These are phyloP conservation scores for Myxozyma sirexii DNA, from an alignment of 805 yeast genomes.

Conservation along the genomic window DNA sequence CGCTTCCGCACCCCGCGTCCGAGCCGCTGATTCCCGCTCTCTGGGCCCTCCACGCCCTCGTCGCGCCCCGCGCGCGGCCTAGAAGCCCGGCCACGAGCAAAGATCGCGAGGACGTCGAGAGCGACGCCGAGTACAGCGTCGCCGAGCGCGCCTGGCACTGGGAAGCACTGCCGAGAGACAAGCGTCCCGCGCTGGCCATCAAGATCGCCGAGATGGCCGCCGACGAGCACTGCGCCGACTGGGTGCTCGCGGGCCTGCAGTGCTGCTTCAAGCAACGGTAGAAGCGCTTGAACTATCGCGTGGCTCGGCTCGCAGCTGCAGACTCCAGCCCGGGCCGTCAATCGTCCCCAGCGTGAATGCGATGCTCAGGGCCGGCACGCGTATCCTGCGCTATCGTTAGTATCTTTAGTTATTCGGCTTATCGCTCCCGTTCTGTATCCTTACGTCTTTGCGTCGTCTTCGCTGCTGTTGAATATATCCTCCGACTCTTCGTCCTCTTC, in stretches of 20 bases:
- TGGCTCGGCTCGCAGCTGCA: no score
- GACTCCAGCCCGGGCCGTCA: not conserved
- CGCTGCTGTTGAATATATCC: not conserved
- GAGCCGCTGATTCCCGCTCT: not conserved
- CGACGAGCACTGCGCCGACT: not conserved
- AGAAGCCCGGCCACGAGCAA: not conserved
- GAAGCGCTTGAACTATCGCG: no score
- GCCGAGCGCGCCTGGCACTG: conserved; percentile 14
- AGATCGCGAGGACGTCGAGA: conserved; percentile 4
- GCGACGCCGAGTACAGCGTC: conserved; percentile 2
- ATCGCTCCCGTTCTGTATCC: no score
- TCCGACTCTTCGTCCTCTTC: not conserved
- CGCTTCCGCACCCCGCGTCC: conserved; percentile 1
- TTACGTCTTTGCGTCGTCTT: conserved; percentile 8
- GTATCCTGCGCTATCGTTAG: no score
- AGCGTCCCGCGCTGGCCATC: not conserved
- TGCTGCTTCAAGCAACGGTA: not conserved
- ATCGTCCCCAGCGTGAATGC: not conserved
- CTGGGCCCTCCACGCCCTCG: conserved; percentile 5
- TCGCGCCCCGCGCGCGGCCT: not conserved
- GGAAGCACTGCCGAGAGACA: conserved; percentile 1
- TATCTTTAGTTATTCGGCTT: no score
- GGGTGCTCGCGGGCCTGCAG: conserved; percentile 4
- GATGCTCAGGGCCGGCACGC: no score
- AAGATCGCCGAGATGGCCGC: not conserved